phyloP scores from a whole-genome alignment of 73 alveolate genomes.

The Paraurostyla sp. region DNA sequence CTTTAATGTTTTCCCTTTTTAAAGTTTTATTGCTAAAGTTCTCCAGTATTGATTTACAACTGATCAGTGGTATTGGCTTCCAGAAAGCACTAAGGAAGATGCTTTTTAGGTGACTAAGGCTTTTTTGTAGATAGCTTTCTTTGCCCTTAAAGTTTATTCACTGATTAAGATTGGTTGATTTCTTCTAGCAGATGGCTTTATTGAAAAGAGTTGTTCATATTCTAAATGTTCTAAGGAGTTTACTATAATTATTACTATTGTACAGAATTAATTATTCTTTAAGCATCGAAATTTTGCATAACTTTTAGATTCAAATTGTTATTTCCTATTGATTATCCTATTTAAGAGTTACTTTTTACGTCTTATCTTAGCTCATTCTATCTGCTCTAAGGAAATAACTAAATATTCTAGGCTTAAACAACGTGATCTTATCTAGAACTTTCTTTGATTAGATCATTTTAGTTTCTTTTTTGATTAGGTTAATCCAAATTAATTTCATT shows the following conservation, averaged over 20 bases:
- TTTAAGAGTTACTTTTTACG: no score
- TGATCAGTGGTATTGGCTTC: not conserved
- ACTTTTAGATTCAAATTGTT: no score
- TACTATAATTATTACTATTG: not conserved
- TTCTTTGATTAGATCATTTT: not conserved
- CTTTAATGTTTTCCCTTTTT: not conserved
- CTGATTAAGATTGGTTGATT: not conserved
- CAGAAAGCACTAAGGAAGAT: slow-evolving; percentile 2
- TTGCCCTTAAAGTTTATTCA: not conserved
- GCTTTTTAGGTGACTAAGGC: not conserved
- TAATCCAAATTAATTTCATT: not conserved
- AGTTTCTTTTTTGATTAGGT: not conserved
- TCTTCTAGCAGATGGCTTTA: no score
- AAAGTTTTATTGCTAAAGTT: not conserved
- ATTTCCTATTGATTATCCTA: no score
- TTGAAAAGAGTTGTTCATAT: no score
- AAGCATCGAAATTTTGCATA: not conserved
- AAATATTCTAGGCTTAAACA: slow-evolving; percentile 2
- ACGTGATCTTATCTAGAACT: no score
- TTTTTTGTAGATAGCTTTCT: not conserved
- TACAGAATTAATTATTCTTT: not conserved
- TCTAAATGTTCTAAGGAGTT: no score
- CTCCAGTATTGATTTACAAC: not conserved
- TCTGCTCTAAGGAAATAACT: not conserved
- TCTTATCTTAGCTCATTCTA: not conserved